Evolutionary conservation across 352 stramenopile species (phyloP), one percentile per base, ranked within the genome.

Genomic region (Phytophthora pini): DNA sequence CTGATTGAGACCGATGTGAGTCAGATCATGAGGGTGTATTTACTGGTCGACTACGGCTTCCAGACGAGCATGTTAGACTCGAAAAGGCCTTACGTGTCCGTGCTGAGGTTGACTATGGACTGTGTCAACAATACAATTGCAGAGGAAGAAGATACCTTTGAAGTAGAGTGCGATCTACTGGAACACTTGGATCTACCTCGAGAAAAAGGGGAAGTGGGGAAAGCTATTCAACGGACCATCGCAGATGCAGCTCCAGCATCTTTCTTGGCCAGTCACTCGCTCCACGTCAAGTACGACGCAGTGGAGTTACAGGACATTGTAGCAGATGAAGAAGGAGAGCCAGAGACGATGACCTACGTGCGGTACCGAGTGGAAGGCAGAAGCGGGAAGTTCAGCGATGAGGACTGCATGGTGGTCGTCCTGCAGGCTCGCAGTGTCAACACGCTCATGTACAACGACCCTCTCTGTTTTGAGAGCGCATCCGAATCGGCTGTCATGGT

Each of bases 41-140:
- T 88, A 60, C 64, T 90, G 32, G 68, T 90, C 45, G 76, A 81
- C 61, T 90, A 90, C 48, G 58, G 74, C 36, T 90, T 90, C 60
- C 62, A 85, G 55, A 82, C 72, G 26, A 69, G 67, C 3, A 90
- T 90, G 81, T 61, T 82, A 31, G 68, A 79, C n/a, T 34, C 56
- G 17, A 82, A 81, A 49, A 65, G 81, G 0, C 77, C 81, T 9
- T 87, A 90, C 55, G 77, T 88, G 45, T 87, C 80, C 1, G 72
- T 82, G 20, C 52, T 88, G 38, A 69, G 67, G 5, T 55, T 90
- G n/a, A 80, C 68, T 2, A 85, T 88, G 79, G 79, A 88, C 61
- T 90, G 81, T 59, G 67, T 64, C 41, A 88, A 88, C 55, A 40
- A 32, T 38, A 64, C 63, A 8, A 43, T 49, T 9, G 57, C 51